These are phyloP conservation scores for Clathrospora elynae DNA, from an alignment of 2,329 filamentous ascomycete genomes.

Conservation along the genomic window DNA sequence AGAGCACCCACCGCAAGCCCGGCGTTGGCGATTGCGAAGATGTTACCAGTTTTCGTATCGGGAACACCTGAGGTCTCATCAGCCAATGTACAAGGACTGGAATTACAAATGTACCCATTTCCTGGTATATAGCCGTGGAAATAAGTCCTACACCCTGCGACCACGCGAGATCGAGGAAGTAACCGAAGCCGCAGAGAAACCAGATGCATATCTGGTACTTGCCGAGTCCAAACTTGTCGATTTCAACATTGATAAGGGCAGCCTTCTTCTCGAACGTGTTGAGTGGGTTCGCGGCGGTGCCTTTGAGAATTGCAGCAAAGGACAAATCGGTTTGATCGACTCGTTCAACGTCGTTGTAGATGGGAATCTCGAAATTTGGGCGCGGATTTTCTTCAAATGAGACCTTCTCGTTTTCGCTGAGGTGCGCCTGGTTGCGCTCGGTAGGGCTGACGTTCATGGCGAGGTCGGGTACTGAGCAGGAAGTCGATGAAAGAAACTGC, in stretches of 20 bases:
- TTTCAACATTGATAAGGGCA: slow-evolving; percentile 38
- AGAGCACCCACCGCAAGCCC: slow-evolving; percentile 37
- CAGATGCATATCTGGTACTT: slow-evolving; percentile 40
- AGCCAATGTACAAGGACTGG: too few species aligned
- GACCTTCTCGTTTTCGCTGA: slow-evolving; percentile 8
- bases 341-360: slow-evolving; percentile 36
- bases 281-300: slow-evolving; percentile 33
- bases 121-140: slow-evolving; percentile 36
- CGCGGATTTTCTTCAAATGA: slow-evolving; percentile 8
- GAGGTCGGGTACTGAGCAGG: background rate
- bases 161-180: slow-evolving; percentile 42
- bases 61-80: slow-evolving; percentile 28
- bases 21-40: slow-evolving; percentile 38
- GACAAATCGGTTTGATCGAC: slow-evolving; percentile 31
- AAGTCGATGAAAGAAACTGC: background rate
- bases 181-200: slow-evolving; percentile 41
- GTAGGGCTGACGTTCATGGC: slow-evolving; percentile 12
- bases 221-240: slow-evolving; percentile 39
- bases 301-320: slow-evolving; percentile 33
- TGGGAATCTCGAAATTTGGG: slow-evolving; percentile 27
- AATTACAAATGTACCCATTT: slow-evolving; percentile 26
- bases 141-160: slow-evolving; percentile 37
- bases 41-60: slow-evolving; percentile 27
- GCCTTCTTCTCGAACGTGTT: slow-evolving; percentile 40
- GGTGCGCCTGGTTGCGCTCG: slow-evolving; percentile 1